Evolutionary conservation across 495 filamentous ascomycete species (phyloP), one percentile per base, ranked within the genome.

Genomic region (Pyrenula aspistea): DNA sequence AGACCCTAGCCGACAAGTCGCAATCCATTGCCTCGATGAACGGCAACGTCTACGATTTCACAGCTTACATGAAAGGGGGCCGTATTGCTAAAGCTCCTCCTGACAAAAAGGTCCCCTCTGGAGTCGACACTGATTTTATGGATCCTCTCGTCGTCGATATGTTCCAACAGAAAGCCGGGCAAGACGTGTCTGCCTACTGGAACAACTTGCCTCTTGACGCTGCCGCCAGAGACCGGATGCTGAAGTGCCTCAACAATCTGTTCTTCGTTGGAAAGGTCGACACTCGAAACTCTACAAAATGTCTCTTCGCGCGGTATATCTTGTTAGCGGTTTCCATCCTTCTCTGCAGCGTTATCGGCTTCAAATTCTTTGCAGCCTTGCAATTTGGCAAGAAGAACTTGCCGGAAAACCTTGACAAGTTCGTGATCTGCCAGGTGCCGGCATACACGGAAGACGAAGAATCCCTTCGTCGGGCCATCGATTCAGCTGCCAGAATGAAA

Each of bases 391-490:
- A 75, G 65, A 96, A 95, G 76, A 95, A 86, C 56, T 74, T 90
- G 24, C 93, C 93, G 0, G 93, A 97, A 72, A 91, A 96, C 65
- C 78, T 96, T 47, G 93, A 99, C 73, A 97, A 97, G 67, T 99
- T 99, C 67, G 75, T 99, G 65, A 97, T 99, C 69, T 94, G 88
- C 67, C 94, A 96, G 70, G 91, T 99, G 31, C 93, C 93, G 1
- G 93, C 87, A 11, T 99, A 99, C 68, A 99, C 93, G 2, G 93
- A 99, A 74, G 93, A 96, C 63, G 93, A 99, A 69, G 93, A 99
- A 1, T 96, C 92, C 25, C 77, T 99, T 11, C 87, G 93, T 56
- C 90, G 91, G 73, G 94, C 92, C 59, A 93, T 99, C 64, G 93
- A 99, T 69, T 97, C 93, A 0, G 88, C 90, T 60, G 91, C 93